phyloP scores from a whole-genome alignment of 2,329 filamentous ascomycete species.

The Colletotrichum australisinense region DNA sequence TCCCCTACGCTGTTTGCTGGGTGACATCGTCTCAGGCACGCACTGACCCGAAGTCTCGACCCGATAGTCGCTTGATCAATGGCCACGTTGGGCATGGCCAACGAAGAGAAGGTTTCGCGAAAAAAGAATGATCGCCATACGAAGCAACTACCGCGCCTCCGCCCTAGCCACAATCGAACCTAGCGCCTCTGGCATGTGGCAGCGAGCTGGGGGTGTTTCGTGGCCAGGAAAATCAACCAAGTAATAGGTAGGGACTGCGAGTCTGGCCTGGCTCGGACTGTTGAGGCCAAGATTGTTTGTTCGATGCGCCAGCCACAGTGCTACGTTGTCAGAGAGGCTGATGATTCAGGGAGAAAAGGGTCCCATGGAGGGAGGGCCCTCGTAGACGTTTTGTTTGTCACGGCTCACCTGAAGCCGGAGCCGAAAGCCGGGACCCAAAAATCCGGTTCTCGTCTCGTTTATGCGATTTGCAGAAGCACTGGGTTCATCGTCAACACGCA shows the following conservation, averaged over 20 bases:
- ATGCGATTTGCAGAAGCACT: background rate
- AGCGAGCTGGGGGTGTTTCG: background rate
- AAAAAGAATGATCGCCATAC: background rate
- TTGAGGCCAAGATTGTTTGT: background rate
- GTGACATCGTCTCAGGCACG: conserved; percentile 15
- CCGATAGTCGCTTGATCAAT: background rate
- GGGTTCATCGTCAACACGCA: background rate
- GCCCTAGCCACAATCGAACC: background rate
- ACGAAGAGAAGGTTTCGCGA: background rate
- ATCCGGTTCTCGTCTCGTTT: conserved; percentile 20
- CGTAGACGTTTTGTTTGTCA: background rate
- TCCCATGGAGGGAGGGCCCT: background rate
- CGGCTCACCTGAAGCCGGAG: conserved; percentile 7
- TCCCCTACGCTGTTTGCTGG: background rate
- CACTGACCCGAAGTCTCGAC: background rate
- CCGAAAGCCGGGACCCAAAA: background rate
- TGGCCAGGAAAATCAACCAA: background rate
- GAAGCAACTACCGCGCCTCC: background rate
- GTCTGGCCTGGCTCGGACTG: background rate
- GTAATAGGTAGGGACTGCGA: background rate
- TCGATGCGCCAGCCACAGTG: background rate
- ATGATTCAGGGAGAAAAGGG: background rate
- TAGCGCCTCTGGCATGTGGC: background rate
- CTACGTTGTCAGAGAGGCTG: background rate
- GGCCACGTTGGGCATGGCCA: background rate